Conservation (phyloP, 345 rosid genomes). For the Salix dunnii region DNA sequence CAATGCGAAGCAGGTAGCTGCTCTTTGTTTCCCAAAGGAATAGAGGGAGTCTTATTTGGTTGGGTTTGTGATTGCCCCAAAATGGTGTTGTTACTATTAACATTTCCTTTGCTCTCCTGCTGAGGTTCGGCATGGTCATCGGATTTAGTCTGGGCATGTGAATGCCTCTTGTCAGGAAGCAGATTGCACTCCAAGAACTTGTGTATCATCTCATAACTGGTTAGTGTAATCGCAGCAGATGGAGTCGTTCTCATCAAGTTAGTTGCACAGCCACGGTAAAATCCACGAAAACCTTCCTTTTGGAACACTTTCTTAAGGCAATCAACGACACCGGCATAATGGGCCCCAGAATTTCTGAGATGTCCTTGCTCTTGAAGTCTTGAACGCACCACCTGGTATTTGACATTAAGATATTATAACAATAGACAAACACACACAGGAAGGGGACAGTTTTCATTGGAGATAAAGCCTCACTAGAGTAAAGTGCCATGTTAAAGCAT, state of each 20-base stretch:
- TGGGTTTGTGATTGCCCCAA: constrained; percentile 30
- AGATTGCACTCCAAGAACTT: constrained; percentile 35
- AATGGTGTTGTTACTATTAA: constrained; percentile 11
- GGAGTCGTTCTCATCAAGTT: constrained; percentile 78
- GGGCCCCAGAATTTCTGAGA: constrained; percentile 40
- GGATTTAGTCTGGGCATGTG: constrained; percentile 24
- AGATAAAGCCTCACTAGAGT: neutral
- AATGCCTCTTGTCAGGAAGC: constrained; percentile 36
- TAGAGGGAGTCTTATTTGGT: constrained; percentile 34
- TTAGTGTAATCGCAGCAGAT: constrained; percentile 78
- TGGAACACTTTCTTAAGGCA: constrained; percentile 65
- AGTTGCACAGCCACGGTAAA: constrained; percentile 85
- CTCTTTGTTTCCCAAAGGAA: constrained; percentile 36
- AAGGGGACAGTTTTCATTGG: neutral
- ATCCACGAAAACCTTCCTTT: constrained; percentile 67
- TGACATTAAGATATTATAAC: neutral
- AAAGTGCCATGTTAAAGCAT: neutral
- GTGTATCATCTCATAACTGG: constrained; percentile 75
- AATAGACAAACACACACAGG: neutral
- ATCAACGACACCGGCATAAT: constrained; percentile 63
- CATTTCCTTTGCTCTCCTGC: constrained; percentile 18
- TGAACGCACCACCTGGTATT: constrained; percentile 69
- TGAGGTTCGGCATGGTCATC: constrained; percentile 20
- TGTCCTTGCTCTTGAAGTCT: constrained; percentile 97
- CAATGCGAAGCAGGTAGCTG: constrained; percentile 26